phyloP scores from a whole-genome alignment of 2,329 filamentous ascomycete species.

The Phaeophleospora eucalypticola region DNA sequence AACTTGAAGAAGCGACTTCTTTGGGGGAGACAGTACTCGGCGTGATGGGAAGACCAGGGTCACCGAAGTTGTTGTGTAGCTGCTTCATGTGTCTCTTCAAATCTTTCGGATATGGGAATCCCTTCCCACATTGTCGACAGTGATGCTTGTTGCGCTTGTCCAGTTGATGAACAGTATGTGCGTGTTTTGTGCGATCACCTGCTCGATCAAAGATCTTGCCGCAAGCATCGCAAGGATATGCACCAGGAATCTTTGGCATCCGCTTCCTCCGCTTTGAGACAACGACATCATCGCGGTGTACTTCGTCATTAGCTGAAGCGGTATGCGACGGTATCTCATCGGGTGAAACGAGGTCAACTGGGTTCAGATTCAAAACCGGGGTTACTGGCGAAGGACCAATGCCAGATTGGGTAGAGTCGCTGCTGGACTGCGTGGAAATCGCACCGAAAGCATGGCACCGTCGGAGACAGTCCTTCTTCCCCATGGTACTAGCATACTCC shows the following conservation, averaged over 20 bases:
- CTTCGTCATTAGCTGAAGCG: neutral
- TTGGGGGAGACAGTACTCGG: neutral
- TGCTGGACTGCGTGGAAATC: too few species aligned
- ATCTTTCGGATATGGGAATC: neutral
- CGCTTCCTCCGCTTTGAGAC: neutral
- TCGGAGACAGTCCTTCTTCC: too few species aligned
- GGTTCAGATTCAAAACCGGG: too few species aligned
- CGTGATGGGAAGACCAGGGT: neutral
- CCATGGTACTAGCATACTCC: too few species aligned
- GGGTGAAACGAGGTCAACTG: too few species aligned
- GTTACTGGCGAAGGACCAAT: too few species aligned
- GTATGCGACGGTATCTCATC: neutral
- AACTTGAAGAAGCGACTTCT: too few species aligned
- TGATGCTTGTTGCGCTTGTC: neutral
- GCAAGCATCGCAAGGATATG: neutral
- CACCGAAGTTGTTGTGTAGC: neutral
- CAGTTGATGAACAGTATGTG: neutral
- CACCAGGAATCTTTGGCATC: neutral
- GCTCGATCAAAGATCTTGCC: neutral
- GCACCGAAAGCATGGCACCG: too few species aligned
- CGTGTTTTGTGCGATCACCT: too few species aligned
- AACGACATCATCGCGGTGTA: neutral
- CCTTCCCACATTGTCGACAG: neutral
- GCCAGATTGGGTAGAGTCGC: too few species aligned
- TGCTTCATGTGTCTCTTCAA: neutral